Base-by-base conservation (phyloP, 768 basidiomycete genomes). In the Tephrocybe sp. region DNA sequence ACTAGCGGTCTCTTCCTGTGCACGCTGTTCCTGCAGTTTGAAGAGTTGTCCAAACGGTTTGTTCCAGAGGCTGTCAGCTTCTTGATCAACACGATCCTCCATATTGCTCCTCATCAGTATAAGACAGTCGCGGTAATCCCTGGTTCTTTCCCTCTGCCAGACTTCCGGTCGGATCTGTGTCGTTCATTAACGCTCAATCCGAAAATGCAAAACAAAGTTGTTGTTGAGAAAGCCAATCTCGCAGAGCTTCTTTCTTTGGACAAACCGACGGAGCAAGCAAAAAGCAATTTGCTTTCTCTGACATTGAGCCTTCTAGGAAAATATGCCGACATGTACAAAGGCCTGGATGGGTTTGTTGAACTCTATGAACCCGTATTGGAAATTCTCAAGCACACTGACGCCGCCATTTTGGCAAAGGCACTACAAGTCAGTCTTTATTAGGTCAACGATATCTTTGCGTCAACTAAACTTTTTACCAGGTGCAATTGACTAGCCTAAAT, bases 1-100 rank as follows among this genome's bases (percentile, higher is more conserved):
- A 77, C 87, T 1, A 87, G 87, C 48, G 97, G 97, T 1, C 69
- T 98, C 36, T 97, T 97, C 74, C 71, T 98, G 17, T 92, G 87
- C 65, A 88, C 91, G 1, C 70, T 98, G 3, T 83, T 91, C 64
- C 67, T 85, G 31, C 84, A 98, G 68, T 98, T 86, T 61, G 96
- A 98, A 70, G 64, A 68, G 34, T 68, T 90, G 22, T 95, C 93
- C 2, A 92, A 91, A 60, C 84, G 95, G 16, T 70, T 94, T 22
- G 82, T 95, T 4, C 97, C 97, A 0, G 97, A 99, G 67, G 89
- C 82, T 6, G 63, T 92, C 49, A 95, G 89, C 65, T 97, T 98
- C 67, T 61, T 89, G 38, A 67, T 84, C 32, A 87, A 87, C 55
- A 64, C 83, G 11, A 66, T 92, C 34, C 71, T 92, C 30, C 82